A percentile compares a stretch with the other conserved stretches of the same genome.
Conservation (phyloP, 768 basidiomycete genomes). For the Lyophyllum atratum region DNA sequence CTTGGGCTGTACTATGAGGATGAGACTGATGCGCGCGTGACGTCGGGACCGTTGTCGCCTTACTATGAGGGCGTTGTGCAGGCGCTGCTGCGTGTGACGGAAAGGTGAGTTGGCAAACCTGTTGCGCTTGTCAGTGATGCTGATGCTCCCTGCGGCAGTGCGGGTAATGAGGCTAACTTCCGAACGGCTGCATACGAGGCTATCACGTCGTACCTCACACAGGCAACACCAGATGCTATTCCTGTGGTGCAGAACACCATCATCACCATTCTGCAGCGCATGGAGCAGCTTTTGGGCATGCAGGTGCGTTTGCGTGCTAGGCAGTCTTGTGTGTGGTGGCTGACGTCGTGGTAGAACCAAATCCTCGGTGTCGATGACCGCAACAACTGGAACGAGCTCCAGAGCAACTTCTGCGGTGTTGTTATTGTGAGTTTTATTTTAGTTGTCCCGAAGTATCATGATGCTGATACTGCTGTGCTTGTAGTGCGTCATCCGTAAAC, state of each 20-base stretch:
- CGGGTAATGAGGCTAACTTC: constrained; percentile 88
- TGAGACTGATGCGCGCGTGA: constrained; percentile 52
- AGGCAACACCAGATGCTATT: constrained; percentile 79
- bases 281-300: constrained; percentile 85
- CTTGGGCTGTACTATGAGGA: constrained; percentile 69
- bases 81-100: constrained; percentile 83
- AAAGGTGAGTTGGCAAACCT: constrained; percentile 60
- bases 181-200: constrained; percentile 97
- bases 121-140: neutral
- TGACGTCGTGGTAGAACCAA: constrained; percentile 61
- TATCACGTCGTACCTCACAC: constrained; percentile 82
- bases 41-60: constrained; percentile 68
- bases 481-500: constrained; percentile 84
- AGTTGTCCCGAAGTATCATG: neutral
- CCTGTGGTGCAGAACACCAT: constrained; percentile 80
- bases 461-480: neutral
- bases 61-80: constrained; percentile 88
- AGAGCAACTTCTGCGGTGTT: constrained; percentile 92
- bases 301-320: constrained; percentile 51
- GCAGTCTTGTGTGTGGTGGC: neutral
- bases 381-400: constrained; percentile 98
- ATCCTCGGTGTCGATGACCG: constrained; percentile 94
- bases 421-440: constrained; percentile 62
- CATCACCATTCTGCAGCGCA: constrained; percentile 81
- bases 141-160: constrained; percentile 39